These are phyloP conservation scores for Kuraishia piskuri DNA, from an alignment of 805 yeast genomes.

Conservation along the genomic window DNA sequence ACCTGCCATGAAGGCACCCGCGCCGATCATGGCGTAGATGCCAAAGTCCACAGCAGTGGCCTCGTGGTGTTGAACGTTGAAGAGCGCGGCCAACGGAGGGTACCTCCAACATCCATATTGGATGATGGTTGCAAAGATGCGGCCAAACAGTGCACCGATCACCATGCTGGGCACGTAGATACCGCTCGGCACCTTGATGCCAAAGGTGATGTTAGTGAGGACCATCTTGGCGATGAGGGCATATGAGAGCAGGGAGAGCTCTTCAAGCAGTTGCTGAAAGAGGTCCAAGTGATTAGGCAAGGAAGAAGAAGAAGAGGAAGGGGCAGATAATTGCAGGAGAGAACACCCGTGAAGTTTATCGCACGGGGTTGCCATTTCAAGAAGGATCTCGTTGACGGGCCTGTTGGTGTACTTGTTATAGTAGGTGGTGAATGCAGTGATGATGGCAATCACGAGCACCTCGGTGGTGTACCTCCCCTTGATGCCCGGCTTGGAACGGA, in stretches of 20 bases:
- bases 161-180: constrained; percentile 60
- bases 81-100: constrained; percentile 12
- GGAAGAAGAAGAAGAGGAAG: constrained; percentile 3
- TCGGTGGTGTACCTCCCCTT: constrained; percentile 33
- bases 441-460: constrained; percentile 31
- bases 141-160: constrained; percentile 51
- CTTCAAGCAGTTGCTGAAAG: constrained; percentile 23
- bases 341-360: constrained; percentile 15
- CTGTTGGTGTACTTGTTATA: constrained; percentile 40
- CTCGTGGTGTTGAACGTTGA: neutral
- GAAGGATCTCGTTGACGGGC: constrained; percentile 39
- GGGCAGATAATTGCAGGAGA: constrained; percentile 14
- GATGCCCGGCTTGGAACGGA: constrained; percentile 24
- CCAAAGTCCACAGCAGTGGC: constrained; percentile 31
- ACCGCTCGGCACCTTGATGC: constrained; percentile 51
- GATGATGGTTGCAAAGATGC: constrained; percentile 35
- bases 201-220: constrained; percentile 46
- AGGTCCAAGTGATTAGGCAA: constrained; percentile 10
- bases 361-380: constrained; percentile 44
- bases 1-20: constrained; percentile 52
- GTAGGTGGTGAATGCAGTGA: constrained; percentile 39
- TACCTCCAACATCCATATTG: constrained; percentile 25
- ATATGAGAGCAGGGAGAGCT: constrained; percentile 22
- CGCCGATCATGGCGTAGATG: constrained; percentile 44
- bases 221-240: constrained; percentile 37